A percentile compares a stretch with the other conserved stretches of the same genome.
Evolutionary conservation across 139 green algal species (phyloP).

Genomic region (Chlorella sp.): DNA sequence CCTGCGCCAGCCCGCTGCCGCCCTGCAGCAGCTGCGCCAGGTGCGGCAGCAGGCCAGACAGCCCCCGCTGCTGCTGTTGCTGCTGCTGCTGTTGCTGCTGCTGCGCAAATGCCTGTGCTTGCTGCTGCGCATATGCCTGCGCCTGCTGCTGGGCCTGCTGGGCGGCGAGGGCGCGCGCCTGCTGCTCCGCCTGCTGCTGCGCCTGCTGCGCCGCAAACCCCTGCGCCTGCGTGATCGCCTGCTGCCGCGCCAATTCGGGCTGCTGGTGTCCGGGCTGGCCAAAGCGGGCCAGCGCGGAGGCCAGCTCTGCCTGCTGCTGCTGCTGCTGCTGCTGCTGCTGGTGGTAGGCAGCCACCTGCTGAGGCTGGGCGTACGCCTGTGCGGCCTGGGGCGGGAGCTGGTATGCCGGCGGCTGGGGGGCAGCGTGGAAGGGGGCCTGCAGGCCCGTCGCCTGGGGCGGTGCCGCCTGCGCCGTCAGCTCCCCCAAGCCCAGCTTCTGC

Average conservation of each 20-base stretch:
- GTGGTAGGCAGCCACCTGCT: not conserved
- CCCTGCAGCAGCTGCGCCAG: no score
- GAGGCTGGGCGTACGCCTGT: no score
- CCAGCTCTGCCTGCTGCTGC: slow-evolving; percentile 11
- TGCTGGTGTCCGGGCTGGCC: slow-evolving; percentile 3
- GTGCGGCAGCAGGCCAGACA: slow-evolving; percentile 15
- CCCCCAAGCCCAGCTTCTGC: not conserved
- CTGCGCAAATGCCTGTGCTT: not conserved
- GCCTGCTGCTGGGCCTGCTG: not conserved
- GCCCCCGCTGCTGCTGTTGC: slow-evolving; percentile 23
- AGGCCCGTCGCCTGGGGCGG: not conserved
- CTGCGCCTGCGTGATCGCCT: not conserved
- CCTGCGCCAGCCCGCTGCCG: no score
- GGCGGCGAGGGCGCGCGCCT: no score
- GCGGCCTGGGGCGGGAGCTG: not conserved
- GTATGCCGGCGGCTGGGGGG: not conserved
- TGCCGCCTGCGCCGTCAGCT: not conserved
- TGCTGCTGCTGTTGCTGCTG: slow-evolving; percentile 7
- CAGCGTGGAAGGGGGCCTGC: not conserved
- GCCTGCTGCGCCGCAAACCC: not conserved
- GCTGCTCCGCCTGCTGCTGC: not conserved
- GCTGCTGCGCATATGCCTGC: slow-evolving; percentile 16
- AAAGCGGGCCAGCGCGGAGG: no score
- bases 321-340: not conserved
- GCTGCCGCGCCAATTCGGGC: slow-evolving; percentile 5